A percentile compares a stretch with the other conserved stretches of the same genome.
Evolutionary conservation across 2,329 filamentous ascomycete genomes (phyloP).

Genomic region (Capronia americana): DNA sequence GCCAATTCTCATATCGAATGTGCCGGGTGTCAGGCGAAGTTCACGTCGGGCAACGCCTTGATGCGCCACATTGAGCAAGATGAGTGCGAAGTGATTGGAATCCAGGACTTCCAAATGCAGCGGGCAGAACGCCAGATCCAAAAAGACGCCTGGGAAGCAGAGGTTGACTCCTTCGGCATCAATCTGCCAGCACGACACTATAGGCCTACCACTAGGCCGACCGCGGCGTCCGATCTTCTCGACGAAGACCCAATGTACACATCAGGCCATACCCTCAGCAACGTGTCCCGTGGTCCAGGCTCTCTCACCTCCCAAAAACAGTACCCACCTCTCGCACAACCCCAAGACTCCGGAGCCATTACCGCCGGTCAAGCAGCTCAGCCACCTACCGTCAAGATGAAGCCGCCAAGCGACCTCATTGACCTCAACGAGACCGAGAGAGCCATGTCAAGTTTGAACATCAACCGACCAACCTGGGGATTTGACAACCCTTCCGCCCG

Average conservation of each 20-base stretch:
- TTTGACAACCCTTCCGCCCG: neutral
- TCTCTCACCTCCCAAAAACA: conserved; percentile 20
- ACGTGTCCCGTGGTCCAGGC: conserved; percentile 25
- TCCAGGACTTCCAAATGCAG: conserved; percentile 54
- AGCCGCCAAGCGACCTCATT: conserved; percentile 18
- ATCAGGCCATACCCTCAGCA: conserved; percentile 13
- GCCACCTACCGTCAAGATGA: neutral
- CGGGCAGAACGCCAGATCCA: conserved; percentile 59
- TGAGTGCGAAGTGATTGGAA: conserved; percentile 54
- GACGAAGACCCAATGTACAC: neutral
- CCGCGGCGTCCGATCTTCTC: conserved; percentile 8
- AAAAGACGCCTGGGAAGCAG: conserved; percentile 42
- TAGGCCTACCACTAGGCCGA: conserved; percentile 8
- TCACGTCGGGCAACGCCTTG: conserved; percentile 56
- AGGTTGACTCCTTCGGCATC: conserved; percentile 14
- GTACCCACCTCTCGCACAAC: conserved; percentile 20
- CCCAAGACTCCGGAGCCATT: neutral
- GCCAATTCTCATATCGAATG: conserved; percentile 60
- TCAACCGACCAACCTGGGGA: conserved; percentile 12
- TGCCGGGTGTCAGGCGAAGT: conserved; percentile 53
- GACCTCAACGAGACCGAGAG: conserved; percentile 16
- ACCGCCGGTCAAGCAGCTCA: neutral
- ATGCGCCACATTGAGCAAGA: conserved; percentile 63
- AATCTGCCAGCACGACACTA: conserved; percentile 5
- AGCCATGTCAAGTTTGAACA: conserved; percentile 12